A percentile compares a stretch with the other conserved stretches of the same genome.
Conservation (phyloP, 768 basidiomycete species). For the Asterophora lycoperdoides region DNA sequence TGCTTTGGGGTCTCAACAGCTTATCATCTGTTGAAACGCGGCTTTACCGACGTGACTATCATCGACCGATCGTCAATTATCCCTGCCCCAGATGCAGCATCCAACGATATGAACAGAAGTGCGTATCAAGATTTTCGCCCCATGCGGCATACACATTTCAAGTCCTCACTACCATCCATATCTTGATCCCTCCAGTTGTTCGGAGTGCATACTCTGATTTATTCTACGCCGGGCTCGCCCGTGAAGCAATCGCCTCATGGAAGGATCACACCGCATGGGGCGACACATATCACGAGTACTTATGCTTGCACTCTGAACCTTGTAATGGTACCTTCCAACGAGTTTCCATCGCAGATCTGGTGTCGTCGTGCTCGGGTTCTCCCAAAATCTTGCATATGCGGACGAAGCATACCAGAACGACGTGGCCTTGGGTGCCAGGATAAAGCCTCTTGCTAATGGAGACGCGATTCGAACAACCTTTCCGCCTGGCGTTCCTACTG, state of each 20-base stretch:
- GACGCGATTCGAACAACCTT: slow-evolving; percentile 46
- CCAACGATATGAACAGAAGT: slow-evolving; percentile 52
- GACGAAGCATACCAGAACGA: slow-evolving; percentile 63
- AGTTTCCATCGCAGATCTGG: slow-evolving; percentile 49
- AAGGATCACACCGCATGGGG: slow-evolving; percentile 60
- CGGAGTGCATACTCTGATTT: slow-evolving; percentile 67
- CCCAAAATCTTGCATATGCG: slow-evolving; percentile 36
- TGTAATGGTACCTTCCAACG: not conserved
- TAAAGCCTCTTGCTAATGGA: slow-evolving; percentile 35
- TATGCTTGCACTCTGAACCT: slow-evolving; percentile 27
- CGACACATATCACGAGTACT: slow-evolving; percentile 86
- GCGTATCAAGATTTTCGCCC: slow-evolving; percentile 12
- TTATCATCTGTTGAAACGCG: slow-evolving; percentile 64
- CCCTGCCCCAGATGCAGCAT: slow-evolving; percentile 82
- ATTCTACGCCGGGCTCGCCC: slow-evolving; percentile 67
- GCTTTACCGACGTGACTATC: slow-evolving; percentile 67
- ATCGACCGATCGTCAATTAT: slow-evolving; percentile 66
- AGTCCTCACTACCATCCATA: no score
- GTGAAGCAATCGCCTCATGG: slow-evolving; percentile 77
- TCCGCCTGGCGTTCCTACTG: slow-evolving; percentile 35
- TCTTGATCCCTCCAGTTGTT: slow-evolving; percentile 46
- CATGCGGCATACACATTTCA: no score
- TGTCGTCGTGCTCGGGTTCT: slow-evolving; percentile 52
- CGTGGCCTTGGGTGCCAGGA: slow-evolving; percentile 46
- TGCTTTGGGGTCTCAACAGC: slow-evolving; percentile 89